These are phyloP conservation scores for Leccinum ochraceum DNA, from an alignment of 768 basidiomycete species.

Conservation along the genomic window DNA sequence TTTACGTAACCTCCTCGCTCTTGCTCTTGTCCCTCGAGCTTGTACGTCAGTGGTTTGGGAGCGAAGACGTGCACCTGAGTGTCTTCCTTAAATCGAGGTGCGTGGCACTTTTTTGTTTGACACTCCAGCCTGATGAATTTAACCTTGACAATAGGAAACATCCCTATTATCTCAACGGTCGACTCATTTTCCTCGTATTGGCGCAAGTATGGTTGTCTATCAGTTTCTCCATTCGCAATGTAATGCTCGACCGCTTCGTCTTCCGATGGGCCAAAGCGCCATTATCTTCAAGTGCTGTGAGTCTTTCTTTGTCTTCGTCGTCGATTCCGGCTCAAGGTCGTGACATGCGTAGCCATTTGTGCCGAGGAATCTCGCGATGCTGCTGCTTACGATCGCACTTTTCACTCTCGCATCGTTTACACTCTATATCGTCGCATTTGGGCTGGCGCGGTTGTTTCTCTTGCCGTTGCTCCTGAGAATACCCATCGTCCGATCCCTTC, in stretches of 20 bases:
- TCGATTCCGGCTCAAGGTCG: background rate
- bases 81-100: conserved; percentile 72
- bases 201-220: conserved; percentile 51
- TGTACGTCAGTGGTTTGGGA: conserved; percentile 28
- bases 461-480: conserved; percentile 56
- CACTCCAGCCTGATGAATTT: background rate
- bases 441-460: conserved; percentile 41
- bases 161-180: conserved; percentile 71
- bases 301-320: conserved; percentile 2
- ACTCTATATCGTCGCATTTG: conserved; percentile 47
- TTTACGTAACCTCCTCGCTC: conserved; percentile 51
- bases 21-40: conserved; percentile 46
- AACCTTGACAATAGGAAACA: conserved; percentile 54
- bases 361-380: conserved; percentile 18
- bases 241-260: conserved; percentile 63
- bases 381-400: conserved; percentile 41
- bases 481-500: conserved; percentile 49
- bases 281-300: conserved; percentile 19
- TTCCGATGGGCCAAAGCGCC: conserved; percentile 41
- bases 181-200: conserved; percentile 57
- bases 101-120: conserved; percentile 15
- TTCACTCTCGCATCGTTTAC: conserved; percentile 41
- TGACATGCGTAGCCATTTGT: conserved; percentile 21
- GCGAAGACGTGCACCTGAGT: conserved; percentile 44
- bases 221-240: conserved; percentile 53